Conservation (phyloP, 768 basidiomycete genomes). For the Exidia glandulosa region DNA sequence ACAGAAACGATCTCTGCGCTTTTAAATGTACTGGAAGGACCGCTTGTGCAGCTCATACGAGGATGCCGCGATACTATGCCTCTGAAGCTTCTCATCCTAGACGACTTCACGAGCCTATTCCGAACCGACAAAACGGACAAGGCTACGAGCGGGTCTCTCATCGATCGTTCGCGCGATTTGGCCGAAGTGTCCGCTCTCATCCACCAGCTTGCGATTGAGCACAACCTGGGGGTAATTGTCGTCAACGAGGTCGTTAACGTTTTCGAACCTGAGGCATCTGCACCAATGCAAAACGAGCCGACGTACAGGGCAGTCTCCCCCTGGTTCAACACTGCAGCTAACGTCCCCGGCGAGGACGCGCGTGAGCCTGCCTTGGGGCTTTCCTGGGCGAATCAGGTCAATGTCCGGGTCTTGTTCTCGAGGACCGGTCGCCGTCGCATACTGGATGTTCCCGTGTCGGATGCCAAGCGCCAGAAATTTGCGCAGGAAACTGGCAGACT, state of each 20-base stretch:
- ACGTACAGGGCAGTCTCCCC: conserved; percentile 62
- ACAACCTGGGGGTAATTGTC: conserved; percentile 65
- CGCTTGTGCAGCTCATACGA: conserved; percentile 42
- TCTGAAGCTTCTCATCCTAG: conserved; percentile 72
- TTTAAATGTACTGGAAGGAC: conserved; percentile 40
- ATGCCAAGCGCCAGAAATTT: conserved; percentile 4
- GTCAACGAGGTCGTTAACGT: conserved; percentile 84
- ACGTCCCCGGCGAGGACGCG: conserved; percentile 40
- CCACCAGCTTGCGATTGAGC: conserved; percentile 53
- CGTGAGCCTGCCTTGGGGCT: conserved; percentile 84
- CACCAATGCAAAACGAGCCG: conserved; percentile 24
- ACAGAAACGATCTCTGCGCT: conserved; percentile 45
- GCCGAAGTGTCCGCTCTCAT: conserved; percentile 55
- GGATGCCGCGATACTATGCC: conserved; percentile 33
- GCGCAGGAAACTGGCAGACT: conserved; percentile 19
- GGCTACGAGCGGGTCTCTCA: conserved; percentile 48
- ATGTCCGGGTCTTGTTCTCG: conserved; percentile 70
- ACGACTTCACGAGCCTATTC: conserved; percentile 81
- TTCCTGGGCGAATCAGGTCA: conserved; percentile 90
- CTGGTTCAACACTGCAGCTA: conserved; percentile 63
- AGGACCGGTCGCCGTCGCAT: conserved; percentile 61
- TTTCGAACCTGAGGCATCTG: conserved; percentile 29
- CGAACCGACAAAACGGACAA: conserved; percentile 48
- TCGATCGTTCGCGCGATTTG: conserved; percentile 64
- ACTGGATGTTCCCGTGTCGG: conserved; percentile 25